Base-by-base conservation (phyloP, 1,139 yeast genomes). In the Pichia sp. region DNA sequence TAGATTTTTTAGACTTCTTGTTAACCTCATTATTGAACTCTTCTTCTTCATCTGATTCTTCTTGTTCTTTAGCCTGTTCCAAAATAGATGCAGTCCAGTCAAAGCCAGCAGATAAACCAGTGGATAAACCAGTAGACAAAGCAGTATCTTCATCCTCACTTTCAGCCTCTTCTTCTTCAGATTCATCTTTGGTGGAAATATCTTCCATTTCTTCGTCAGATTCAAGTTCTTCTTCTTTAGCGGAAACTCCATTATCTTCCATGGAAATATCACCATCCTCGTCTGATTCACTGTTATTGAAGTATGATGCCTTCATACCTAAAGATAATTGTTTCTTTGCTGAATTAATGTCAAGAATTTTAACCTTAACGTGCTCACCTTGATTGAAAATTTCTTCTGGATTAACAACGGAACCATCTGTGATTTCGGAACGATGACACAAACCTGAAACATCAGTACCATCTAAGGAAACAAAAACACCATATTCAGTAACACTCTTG, bases 271-370 rank as follows among this genome's bases (percentile, higher is more conserved):
- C 67, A 29, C 59, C 69, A n/a, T 57, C 48, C 9, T 49, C 46
- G 16, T 40, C 46, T 5, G 37, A 66, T 3, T 46, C 46, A 37
- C 62, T 68, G 7, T 60, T 65, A 40, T 60, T 64, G 64, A 92
- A 90, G 65, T 83, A 87, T 4, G 95, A 85, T 2, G 97, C 97
- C 68, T 88, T 92, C 88, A 90, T 81, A 52, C 97, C 96, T 49
- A 90, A 74, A 1, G 95, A 81, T 39, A 90, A 61, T 60, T 85
- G 88, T 52, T 79, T 81, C 72, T 84, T 87, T 26, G 69, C 78
- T 4, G 58, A 49, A 57, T 85, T 81, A 40, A 82, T 71, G 40
- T 71, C 73, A 55, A 90, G 69, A 34, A 92, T 71, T 66, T 82
- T 84, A 38, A 86, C 95, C 67, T 85, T 85, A 39, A 90, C 97